phyloP scores from a whole-genome alignment of 2,329 filamentous ascomycete species.

The Stemphylium lycopersici region DNA sequence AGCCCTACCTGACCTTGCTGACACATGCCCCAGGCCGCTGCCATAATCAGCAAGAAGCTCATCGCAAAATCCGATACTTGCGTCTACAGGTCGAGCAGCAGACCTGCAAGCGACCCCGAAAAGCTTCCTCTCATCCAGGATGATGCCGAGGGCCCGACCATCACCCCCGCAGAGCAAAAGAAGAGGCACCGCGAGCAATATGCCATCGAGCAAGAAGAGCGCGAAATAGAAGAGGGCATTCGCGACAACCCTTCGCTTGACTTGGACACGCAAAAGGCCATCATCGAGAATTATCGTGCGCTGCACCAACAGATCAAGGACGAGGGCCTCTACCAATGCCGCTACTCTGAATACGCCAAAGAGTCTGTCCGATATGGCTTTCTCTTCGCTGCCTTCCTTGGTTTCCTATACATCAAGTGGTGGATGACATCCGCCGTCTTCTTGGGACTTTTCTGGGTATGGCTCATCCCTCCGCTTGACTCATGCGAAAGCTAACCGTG shows the following conservation, averaged over 20 bases:
- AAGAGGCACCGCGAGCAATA: slow-evolving; percentile 36
- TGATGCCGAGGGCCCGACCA: slow-evolving; percentile 9
- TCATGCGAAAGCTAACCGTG: slow-evolving; percentile 13
- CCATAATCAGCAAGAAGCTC: slow-evolving; percentile 35
- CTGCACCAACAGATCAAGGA: slow-evolving; percentile 63
- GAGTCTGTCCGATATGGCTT: slow-evolving; percentile 62
- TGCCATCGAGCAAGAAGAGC: slow-evolving; percentile 43
- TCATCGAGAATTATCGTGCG: slow-evolving; percentile 61
- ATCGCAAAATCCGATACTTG: slow-evolving; percentile 27
- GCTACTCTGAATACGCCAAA: slow-evolving; percentile 63
- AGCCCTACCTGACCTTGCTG: slow-evolving; percentile 18
- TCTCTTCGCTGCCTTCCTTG: slow-evolving; percentile 59
- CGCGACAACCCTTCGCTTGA: slow-evolving; percentile 60
- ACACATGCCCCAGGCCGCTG: slow-evolving; percentile 31
- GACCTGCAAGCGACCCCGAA: slow-evolving; percentile 24
- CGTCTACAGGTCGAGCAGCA: slow-evolving; percentile 25
- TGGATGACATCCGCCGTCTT: slow-evolving; percentile 64
- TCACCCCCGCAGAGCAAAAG: slow-evolving; percentile 21
- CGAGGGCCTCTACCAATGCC: slow-evolving; percentile 64
- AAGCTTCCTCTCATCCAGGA: slow-evolving; percentile 28
- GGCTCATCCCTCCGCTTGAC: not conserved
- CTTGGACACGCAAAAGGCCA: slow-evolving; percentile 59
- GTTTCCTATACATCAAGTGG: slow-evolving; percentile 58
- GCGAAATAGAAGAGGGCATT: slow-evolving; percentile 47
- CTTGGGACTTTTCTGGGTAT: slow-evolving; percentile 67